Evolutionary conservation across 1,139 yeast species (phyloP).

Genomic region (Magnusiomyces fungicola): DNA sequence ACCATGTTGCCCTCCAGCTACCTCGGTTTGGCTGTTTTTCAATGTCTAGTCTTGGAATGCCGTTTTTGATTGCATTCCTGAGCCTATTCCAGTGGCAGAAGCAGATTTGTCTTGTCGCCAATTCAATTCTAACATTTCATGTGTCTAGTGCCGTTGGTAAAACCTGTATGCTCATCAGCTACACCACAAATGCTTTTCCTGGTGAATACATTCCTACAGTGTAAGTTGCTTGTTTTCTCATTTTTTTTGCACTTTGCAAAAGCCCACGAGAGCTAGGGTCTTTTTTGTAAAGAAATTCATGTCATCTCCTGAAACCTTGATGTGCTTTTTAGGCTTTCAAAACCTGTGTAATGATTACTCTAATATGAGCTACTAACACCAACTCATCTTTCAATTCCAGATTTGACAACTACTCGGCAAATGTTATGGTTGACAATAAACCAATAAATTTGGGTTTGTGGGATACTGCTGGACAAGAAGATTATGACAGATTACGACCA

Average conservation of each 20-base stretch:
- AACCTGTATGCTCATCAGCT: conserved; percentile 79
- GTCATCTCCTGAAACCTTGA: too few species aligned
- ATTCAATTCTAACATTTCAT: background rate
- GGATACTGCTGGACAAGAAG: conserved; percentile 99
- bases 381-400: conserved; percentile 13
- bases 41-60: too few species aligned
- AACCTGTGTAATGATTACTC: too few species aligned
- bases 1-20: too few species aligned
- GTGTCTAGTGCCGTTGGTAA: conserved; percentile 74
- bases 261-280: too few species aligned
- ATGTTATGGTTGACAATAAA: conserved; percentile 58
- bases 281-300: background rate
- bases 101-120: too few species aligned
- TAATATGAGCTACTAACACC: background rate
- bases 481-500: conserved; percentile 94
- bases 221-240: conserved; percentile 1
- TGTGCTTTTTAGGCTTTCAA: too few species aligned
- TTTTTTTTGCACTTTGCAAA: background rate
- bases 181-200: conserved; percentile 90
- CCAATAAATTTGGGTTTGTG: conserved; percentile 59
- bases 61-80: too few species aligned
- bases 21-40: too few species aligned
- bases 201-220: conserved; percentile 94
- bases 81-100: too few species aligned
- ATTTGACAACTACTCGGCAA: conserved; percentile 83